Conservation (phyloP, 805 yeast genomes). For the Saccharomyces paradoxus region DNA sequence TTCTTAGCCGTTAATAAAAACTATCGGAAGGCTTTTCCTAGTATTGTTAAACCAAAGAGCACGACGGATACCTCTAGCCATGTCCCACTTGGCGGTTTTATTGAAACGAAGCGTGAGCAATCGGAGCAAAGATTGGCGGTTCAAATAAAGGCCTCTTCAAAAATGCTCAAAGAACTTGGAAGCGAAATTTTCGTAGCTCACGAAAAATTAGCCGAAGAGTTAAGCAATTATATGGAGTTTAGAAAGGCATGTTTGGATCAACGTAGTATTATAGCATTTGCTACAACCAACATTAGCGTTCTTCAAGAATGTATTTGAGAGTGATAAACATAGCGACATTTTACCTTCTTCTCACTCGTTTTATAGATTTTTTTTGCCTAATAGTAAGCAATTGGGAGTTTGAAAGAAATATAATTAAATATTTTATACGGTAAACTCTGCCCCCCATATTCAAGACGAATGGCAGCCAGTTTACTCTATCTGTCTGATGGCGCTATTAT, state of each 20-base stretch:
- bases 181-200: slow-evolving; percentile 44
- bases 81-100: slow-evolving; percentile 29
- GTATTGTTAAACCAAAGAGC: slow-evolving; percentile 8
- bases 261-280: slow-evolving; percentile 8
- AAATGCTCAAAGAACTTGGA: slow-evolving; percentile 37
- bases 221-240: slow-evolving; percentile 49
- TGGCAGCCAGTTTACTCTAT: neutral
- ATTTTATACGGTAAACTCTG: no score
- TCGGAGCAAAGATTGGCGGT: slow-evolving; percentile 38
- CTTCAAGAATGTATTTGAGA: slow-evolving; percentile 5
- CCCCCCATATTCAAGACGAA: neutral
- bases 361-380: neutral
- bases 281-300: slow-evolving; percentile 8
- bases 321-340: neutral
- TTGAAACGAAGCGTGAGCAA: slow-evolving; percentile 45
- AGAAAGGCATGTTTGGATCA: slow-evolving; percentile 34
- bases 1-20: slow-evolving; percentile 30
- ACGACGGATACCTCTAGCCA: slow-evolving; percentile 5
- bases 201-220: slow-evolving; percentile 55
- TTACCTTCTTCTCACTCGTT: neutral
- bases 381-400: neutral
- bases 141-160: slow-evolving; percentile 36
- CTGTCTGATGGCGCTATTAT: neutral
- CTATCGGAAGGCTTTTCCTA: slow-evolving; percentile 26
- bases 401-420: neutral